A percentile compares a stretch with the other conserved stretches of the same genome.
These are phyloP conservation scores for Leccinum sublutescens DNA, from an alignment of 768 basidiomycete species.

Conservation along the genomic window DNA sequence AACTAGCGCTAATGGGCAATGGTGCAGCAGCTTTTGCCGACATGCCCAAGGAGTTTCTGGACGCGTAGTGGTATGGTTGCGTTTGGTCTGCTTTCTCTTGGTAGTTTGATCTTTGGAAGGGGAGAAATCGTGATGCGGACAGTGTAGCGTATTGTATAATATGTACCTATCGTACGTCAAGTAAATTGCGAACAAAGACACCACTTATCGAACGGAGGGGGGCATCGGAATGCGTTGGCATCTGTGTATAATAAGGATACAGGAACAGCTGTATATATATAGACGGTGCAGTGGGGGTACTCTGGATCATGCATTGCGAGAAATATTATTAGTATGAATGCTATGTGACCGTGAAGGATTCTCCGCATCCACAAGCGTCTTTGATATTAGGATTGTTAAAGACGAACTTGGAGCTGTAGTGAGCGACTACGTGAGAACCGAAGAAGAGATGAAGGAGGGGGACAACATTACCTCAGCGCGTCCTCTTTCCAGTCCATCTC, in stretches of 20 bases:
- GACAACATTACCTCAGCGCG: slow-evolving; percentile 59
- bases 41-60: slow-evolving; percentile 70
- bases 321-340: slow-evolving; percentile 5
- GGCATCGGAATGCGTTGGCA: not conserved
- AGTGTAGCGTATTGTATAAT: slow-evolving; percentile 16
- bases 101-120: not conserved
- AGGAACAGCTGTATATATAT: slow-evolving; percentile 9
- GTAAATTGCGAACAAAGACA: slow-evolving; percentile 7
- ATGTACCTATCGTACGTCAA: slow-evolving; percentile 8
- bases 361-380: slow-evolving; percentile 93
- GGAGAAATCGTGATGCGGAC: slow-evolving; percentile 7
- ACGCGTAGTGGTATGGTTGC: slow-evolving; percentile 30
- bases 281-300: slow-evolving; percentile 10
- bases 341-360: slow-evolving; percentile 72
- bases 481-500: slow-evolving; percentile 99
- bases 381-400: slow-evolving; percentile 93
- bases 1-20: slow-evolving; percentile 69
- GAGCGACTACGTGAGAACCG: not conserved
- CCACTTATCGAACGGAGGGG: slow-evolving; percentile 8
- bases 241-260: slow-evolving; percentile 31
- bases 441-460: not conserved
- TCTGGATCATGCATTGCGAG: slow-evolving; percentile 6
- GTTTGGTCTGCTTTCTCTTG: not conserved
- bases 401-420: slow-evolving; percentile 67
- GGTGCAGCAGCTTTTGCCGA: slow-evolving; percentile 83